Evolutionary conservation across 1,139 yeast species (phyloP).

Genomic region (Blastobotrys malaysiensis): DNA sequence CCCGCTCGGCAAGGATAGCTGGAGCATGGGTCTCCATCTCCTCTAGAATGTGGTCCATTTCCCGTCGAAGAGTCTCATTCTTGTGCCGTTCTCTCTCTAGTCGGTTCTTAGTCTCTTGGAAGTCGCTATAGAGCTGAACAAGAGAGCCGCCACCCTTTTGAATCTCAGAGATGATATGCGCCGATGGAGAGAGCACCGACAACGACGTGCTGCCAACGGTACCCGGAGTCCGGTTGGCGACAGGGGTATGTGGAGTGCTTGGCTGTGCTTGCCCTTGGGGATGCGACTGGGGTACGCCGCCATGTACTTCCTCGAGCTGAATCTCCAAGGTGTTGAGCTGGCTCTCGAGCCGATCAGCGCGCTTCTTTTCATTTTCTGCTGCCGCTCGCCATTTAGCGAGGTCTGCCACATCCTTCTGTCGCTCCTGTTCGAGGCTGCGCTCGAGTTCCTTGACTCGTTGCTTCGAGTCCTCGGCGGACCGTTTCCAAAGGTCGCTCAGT

Average conservation of each 20-base stretch:
- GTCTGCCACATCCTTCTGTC: constrained; percentile 30
- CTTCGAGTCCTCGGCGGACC: constrained; percentile 34
- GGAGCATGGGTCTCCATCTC: constrained; percentile 85
- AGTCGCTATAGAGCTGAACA: constrained; percentile 65
- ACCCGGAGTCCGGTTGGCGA: constrained; percentile 7
- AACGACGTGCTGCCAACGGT: constrained; percentile 13
- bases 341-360: constrained; percentile 27
- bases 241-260: constrained; percentile 16
- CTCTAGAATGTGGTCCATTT: constrained; percentile 62
- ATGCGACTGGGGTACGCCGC: constrained; percentile 13
- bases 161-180: constrained; percentile 42
- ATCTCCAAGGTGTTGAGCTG: constrained; percentile 30
- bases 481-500: constrained; percentile 54
- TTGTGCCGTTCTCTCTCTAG: constrained; percentile 65
- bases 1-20: constrained; percentile 60
- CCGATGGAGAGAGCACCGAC: constrained; percentile 39
- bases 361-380: constrained; percentile 27
- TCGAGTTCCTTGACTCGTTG: constrained; percentile 40
- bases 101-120: constrained; percentile 55
- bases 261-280: constrained; percentile 3
- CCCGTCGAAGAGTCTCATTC: constrained; percentile 63
- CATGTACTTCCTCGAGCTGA: constrained; percentile 27
- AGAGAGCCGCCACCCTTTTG: constrained; percentile 55
- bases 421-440: constrained; percentile 38
- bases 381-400: constrained; percentile 28